Percentiles rank a stretch among this genome's conserved stretches.
Evolutionary conservation across 495 filamentous ascomycete species (phyloP).

Genomic region (Cercophora sp.): DNA sequence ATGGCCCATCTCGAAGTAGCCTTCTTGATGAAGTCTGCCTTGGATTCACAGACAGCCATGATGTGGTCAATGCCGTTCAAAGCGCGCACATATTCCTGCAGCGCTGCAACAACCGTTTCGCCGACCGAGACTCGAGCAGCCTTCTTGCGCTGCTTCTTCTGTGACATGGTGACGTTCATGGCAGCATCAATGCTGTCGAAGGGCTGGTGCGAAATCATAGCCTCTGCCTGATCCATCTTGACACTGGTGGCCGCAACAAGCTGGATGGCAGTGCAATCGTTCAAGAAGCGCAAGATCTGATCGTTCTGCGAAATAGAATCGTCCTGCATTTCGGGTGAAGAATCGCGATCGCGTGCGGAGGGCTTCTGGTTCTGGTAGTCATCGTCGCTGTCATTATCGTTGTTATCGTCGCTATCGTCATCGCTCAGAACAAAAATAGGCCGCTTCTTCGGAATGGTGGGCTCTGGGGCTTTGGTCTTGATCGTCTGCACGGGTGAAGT

Average conservation of each 20-base stretch:
- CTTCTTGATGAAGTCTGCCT: conserved; percentile 63
- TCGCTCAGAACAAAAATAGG: conserved; percentile 26
- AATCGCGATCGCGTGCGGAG: conserved; percentile 3
- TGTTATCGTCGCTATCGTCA: too few relatives aligned
- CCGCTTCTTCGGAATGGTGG: not conserved
- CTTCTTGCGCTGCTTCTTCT: conserved; percentile 35
- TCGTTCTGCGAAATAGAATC: conserved; percentile 25
- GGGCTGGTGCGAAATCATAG: conserved; percentile 65
- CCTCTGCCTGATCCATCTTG: conserved; percentile 59
- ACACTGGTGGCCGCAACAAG: conserved; percentile 74
- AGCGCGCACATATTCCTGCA: conserved; percentile 30
- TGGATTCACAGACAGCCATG: conserved; percentile 66
- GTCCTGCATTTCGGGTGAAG: conserved; percentile 7
- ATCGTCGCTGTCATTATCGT: conserved; percentile 25
- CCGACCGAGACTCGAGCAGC: conserved; percentile 32
- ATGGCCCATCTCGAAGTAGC: conserved; percentile 77
- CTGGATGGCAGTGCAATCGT: conserved; percentile 66
- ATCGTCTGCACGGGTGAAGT: conserved; percentile 17
- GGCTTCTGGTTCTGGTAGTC: conserved; percentile 8
- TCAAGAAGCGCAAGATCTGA: conserved; percentile 73
- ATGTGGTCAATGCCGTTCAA: conserved; percentile 68
- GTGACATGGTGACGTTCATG: conserved; percentile 51
- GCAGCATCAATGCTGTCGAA: conserved; percentile 62
- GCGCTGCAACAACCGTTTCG: conserved; percentile 34
- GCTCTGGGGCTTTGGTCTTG: not conserved